These are phyloP conservation scores for Tothia fuscella DNA, from an alignment of 2,329 filamentous ascomycete species.

Conservation along the genomic window DNA sequence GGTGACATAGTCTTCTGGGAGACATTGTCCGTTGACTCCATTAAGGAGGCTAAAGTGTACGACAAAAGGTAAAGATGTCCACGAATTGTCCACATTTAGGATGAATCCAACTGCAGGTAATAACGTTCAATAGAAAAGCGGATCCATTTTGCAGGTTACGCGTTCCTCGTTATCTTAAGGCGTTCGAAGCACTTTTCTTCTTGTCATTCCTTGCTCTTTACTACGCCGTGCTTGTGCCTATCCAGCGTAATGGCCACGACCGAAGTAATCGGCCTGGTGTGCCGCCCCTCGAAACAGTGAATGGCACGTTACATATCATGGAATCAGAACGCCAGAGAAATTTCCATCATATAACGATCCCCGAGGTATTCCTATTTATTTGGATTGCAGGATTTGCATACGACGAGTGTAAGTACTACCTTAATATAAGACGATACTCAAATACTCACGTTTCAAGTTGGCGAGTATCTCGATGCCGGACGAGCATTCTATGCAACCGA, in stretches of 20 bases:
- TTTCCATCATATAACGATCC: slow-evolving; percentile 49
- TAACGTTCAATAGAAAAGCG: slow-evolving; percentile 31
- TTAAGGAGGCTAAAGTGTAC: slow-evolving; percentile 67
- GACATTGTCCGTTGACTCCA: slow-evolving; percentile 56
- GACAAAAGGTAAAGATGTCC: slow-evolving; percentile 36
- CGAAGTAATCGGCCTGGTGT: slow-evolving; percentile 1
- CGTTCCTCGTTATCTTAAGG: slow-evolving; percentile 74
- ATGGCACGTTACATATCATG: neutral
- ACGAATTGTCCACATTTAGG: too few species aligned
- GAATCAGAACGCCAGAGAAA: slow-evolving; percentile 33
- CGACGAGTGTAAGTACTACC: slow-evolving; percentile 44
- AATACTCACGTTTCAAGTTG: slow-evolving; percentile 43
- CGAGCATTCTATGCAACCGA: slow-evolving; percentile 75
- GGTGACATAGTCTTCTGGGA: slow-evolving; percentile 86
- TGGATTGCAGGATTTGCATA: slow-evolving; percentile 84
- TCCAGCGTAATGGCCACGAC: slow-evolving; percentile 4
- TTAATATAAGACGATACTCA: neutral
- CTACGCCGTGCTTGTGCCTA: slow-evolving; percentile 69
- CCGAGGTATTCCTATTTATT: slow-evolving; percentile 65
- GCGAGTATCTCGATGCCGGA: slow-evolving; percentile 55
- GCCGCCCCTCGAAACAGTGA: neutral
- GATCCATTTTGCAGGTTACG: slow-evolving; percentile 66
- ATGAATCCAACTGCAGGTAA: too few species aligned
- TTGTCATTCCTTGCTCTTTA: slow-evolving; percentile 65
- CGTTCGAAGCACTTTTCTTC: slow-evolving; percentile 76